phyloP scores from a whole-genome alignment of 2,329 filamentous ascomycete species.

The Paecilomyces sp. region DNA sequence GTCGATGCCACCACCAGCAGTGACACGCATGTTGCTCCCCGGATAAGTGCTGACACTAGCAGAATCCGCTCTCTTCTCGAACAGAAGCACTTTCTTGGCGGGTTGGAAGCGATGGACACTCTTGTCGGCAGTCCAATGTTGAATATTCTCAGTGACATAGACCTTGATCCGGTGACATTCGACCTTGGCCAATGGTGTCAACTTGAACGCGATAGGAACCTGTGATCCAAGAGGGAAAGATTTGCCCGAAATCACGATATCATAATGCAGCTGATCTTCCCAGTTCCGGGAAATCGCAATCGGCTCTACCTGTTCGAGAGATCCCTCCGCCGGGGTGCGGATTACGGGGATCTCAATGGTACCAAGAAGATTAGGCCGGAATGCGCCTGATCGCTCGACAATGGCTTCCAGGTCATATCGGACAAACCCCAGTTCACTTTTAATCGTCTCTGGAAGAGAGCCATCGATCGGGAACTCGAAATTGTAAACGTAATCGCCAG shows the following conservation, averaged over 20 bases:
- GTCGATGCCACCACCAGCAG: slow-evolving; percentile 73
- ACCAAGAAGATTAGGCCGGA: slow-evolving; percentile 80
- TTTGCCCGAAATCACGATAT: slow-evolving; percentile 93
- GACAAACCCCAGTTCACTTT: slow-evolving; percentile 76
- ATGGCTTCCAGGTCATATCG: slow-evolving; percentile 82
- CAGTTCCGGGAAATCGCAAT: slow-evolving; percentile 90
- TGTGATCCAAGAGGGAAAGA: slow-evolving; percentile 83
- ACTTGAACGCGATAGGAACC: slow-evolving; percentile 88
- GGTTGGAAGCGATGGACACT: slow-evolving; percentile 79
- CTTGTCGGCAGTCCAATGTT: slow-evolving; percentile 83
- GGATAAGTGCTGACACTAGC: slow-evolving; percentile 66
- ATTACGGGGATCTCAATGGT: slow-evolving; percentile 76
- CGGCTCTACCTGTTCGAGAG: slow-evolving; percentile 82
- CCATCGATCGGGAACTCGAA: slow-evolving; percentile 80
- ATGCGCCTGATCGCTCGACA: slow-evolving; percentile 79
- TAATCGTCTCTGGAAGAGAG: slow-evolving; percentile 73
- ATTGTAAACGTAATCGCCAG: slow-evolving; percentile 65
- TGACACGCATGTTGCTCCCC: slow-evolving; percentile 67
- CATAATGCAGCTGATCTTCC: slow-evolving; percentile 93
- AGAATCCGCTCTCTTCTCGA: slow-evolving; percentile 81
- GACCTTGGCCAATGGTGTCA: slow-evolving; percentile 87
- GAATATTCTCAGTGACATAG: slow-evolving; percentile 80
- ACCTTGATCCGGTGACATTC: slow-evolving; percentile 91
- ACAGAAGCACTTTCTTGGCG: slow-evolving; percentile 73
- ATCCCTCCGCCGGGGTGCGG: slow-evolving; percentile 77